Percentiles rank a stretch among this genome's conserved stretches.
phyloP scores from a whole-genome alignment of 2,329 filamentous ascomycete genomes.

The Torrubiella hemipterigena region DNA sequence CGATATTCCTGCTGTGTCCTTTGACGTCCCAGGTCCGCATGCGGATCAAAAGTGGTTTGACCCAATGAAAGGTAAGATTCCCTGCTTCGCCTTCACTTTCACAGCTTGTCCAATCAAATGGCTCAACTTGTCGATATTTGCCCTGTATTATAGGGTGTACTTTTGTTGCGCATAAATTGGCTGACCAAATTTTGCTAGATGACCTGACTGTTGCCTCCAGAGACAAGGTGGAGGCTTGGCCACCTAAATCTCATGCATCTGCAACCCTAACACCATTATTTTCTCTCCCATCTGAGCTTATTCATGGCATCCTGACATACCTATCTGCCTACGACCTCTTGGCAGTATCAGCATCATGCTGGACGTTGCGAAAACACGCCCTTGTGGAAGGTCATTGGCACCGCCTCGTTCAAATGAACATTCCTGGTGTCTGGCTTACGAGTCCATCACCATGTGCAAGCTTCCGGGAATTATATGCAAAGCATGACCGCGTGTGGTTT shows the following conservation, averaged over 20 bases:
- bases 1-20: too few species aligned
- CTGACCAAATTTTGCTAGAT: too few species aligned
- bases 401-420: slow-evolving; percentile 52
- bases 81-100: too few species aligned
- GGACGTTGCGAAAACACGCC: slow-evolving; percentile 44
- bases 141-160: too few species aligned
- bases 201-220: slow-evolving; percentile 1
- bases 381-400: slow-evolving; percentile 63
- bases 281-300: slow-evolving; percentile 59
- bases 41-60: too few species aligned
- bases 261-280: slow-evolving; percentile 23
- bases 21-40: too few species aligned
- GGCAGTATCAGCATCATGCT: slow-evolving; percentile 48
- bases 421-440: slow-evolving; percentile 43
- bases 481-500: slow-evolving; percentile 78
- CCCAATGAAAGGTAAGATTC: too few species aligned
- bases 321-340: slow-evolving; percentile 55
- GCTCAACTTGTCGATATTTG: too few species aligned
- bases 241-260: too few species aligned
- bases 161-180: too few species aligned
- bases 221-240: too few species aligned
- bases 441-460: slow-evolving; percentile 46
- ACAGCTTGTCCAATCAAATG: too few species aligned
- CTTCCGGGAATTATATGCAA: slow-evolving; percentile 60
- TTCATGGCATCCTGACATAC: slow-evolving; percentile 58